Base-by-base conservation (phyloP, 83 land plant genomes). In the Isoetes engelmannii region DNA sequence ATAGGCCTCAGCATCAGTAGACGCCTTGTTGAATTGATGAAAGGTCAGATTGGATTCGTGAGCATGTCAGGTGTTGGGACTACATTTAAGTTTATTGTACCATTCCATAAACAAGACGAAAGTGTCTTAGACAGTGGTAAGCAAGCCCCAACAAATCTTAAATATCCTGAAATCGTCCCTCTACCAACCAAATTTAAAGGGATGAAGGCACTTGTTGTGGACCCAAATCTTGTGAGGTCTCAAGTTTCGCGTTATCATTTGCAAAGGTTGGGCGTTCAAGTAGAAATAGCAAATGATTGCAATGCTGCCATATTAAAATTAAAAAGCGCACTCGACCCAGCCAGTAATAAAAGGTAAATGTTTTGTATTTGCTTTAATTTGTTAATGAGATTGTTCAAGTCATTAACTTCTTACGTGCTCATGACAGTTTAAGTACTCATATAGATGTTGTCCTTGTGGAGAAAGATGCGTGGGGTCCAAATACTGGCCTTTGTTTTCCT, bases 1-100 rank as follows among this genome's bases (percentile, higher is more conserved):
- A 92, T 92, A 54, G 97, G 97, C 18, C 72, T 92, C 68, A 92
- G 97, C 77, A 92, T 92, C 13, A 88, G 90, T 60, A 82, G 76
- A 50, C 88, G 93, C 69, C 69, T 92, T 37, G 97, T 92, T 48
- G 87, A 86, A 77, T 72, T 88, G 47, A 92, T 92, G 93, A 65
- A 73, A 68, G 97, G 97, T 28, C 74, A 84, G 41, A 86, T 92
- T 69, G 75, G 45, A 41, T 88, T 88, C 57, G 71, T 77, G 0
- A 92, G 97, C 75, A 72, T 67, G 48, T 90, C 89, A 43, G 65
- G 68, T 44, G 56, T 88, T 55, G 97, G 97, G 49, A 82, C 90
- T 67, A 92, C 97, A 13, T 92, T 92, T 75, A 81, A 83, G n/a
- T 92, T 88, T 67, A 87, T 82, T 67, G 87, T 80, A 47, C 72